phyloP scores from a whole-genome alignment of 179 eudicot species.

The Spergularia azorica region DNA sequence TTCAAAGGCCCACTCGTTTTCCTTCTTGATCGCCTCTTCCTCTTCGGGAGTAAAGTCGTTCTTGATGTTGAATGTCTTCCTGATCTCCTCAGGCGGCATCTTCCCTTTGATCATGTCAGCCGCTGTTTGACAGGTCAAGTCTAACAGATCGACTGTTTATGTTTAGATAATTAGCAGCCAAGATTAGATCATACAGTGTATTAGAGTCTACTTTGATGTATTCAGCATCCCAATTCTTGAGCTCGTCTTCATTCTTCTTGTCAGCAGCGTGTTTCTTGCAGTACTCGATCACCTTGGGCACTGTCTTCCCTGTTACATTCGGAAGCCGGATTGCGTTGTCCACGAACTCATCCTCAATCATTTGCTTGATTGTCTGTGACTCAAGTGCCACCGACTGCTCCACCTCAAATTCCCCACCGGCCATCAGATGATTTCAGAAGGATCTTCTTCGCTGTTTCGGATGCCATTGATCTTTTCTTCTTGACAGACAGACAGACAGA shows the following conservation, averaged over 20 bases:
- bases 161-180: conserved; percentile 54
- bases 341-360: conserved; percentile 56
- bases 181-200: conserved; percentile 53
- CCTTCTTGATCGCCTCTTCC: too few relatives aligned
- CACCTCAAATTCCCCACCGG: too few relatives aligned
- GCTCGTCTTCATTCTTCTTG: conserved; percentile 29
- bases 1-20: too few relatives aligned
- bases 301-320: conserved; percentile 42
- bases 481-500: too few relatives aligned
- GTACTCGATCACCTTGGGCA: conserved; percentile 51
- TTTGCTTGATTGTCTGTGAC: conserved; percentile 58
- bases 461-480: too few relatives aligned
- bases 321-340: conserved; percentile 49
- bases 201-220: conserved; percentile 50
- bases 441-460: too few relatives aligned
- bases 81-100: too few relatives aligned
- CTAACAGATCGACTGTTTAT: conserved; percentile 47
- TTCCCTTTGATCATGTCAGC: conserved; percentile 58
- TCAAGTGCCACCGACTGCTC: too few relatives aligned
- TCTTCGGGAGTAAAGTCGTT: too few relatives aligned
- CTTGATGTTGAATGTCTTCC: too few relatives aligned
- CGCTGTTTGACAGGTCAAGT: conserved; percentile 50
- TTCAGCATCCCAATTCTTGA: conserved; percentile 47
- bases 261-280: conserved; percentile 32
- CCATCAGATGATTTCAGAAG: too few relatives aligned